A percentile compares a stretch with the other conserved stretches of the same genome.
phyloP scores from a whole-genome alignment of 2,329 filamentous ascomycete species.

The Phialophora expanda region DNA sequence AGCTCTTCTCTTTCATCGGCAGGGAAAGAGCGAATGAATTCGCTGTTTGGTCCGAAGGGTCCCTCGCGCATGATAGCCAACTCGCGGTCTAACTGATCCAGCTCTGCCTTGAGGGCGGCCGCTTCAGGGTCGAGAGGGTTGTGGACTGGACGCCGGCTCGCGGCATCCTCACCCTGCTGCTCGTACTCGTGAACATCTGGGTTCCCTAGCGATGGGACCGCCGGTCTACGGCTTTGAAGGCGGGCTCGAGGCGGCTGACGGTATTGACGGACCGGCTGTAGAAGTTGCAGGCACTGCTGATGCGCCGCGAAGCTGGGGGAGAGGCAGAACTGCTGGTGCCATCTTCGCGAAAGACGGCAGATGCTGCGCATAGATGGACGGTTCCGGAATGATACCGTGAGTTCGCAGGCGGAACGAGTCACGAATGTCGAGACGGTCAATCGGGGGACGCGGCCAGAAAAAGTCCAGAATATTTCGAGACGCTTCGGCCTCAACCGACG shows the following conservation, averaged over 20 bases:
- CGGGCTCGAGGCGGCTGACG: conserved; percentile 32
- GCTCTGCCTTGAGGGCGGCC: conserved; percentile 46
- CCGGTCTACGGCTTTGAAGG: conserved; percentile 10
- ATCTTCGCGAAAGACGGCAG: conserved; percentile 40
- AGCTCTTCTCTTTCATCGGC: conserved; percentile 50
- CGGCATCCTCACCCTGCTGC: conserved; percentile 47
- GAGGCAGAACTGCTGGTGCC: conserved; percentile 40
- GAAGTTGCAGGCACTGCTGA: conserved; percentile 36
- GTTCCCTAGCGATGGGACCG: conserved; percentile 37
- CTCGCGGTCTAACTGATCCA: conserved; percentile 49
- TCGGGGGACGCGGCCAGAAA: conserved; percentile 15
- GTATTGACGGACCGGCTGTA: conserved; percentile 33
- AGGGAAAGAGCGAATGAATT: conserved; percentile 51
- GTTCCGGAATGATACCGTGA: not conserved
- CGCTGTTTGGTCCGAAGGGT: conserved; percentile 51
- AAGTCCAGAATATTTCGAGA: conserved; percentile 6
- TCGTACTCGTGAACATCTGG: conserved; percentile 53
- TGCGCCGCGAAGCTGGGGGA: conserved; percentile 38
- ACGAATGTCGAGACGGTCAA: not conserved
- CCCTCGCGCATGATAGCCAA: conserved; percentile 49
- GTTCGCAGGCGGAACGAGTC: conserved; percentile 10
- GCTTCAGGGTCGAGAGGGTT: conserved; percentile 48
- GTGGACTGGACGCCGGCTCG: conserved; percentile 46
- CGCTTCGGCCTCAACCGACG: not conserved
- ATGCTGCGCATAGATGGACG: conserved; percentile 36